Evolutionary conservation across 106 monocot species (phyloP).

Genomic region (Phalaenopsis aphrodite): DNA sequence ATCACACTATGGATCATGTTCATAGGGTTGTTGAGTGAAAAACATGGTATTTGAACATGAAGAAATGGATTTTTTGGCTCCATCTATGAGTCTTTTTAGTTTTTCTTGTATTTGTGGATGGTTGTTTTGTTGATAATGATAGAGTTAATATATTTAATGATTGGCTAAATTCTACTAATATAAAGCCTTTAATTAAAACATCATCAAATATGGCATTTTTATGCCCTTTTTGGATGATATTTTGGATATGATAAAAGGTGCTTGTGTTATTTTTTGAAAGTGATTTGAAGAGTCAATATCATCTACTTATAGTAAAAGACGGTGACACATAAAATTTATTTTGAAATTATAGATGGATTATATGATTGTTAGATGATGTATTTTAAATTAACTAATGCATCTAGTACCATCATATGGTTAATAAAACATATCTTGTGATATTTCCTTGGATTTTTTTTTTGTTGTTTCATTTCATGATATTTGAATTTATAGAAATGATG

Average conservation of each 20-base stretch:
- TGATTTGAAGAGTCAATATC: conserved; percentile 6
- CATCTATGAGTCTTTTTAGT: too few relatives aligned
- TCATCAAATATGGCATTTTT: neutral
- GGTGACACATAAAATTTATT: conserved; percentile 10
- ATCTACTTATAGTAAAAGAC: neutral
- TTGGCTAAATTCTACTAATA: too few relatives aligned
- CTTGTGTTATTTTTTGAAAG: conserved; percentile 5
- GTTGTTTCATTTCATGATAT: conserved; percentile 19
- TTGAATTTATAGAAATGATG: neutral
- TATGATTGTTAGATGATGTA: conserved; percentile 11
- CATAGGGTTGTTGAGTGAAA: too few relatives aligned
- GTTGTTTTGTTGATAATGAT: too few relatives aligned
- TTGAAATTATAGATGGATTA: conserved; percentile 5
- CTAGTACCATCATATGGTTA: conserved; percentile 1
- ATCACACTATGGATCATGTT: too few relatives aligned
- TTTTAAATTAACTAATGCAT: conserved; percentile 11
- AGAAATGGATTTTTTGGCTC: too few relatives aligned
- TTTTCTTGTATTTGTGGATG: too few relatives aligned
- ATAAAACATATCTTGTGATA: conserved; percentile 5
- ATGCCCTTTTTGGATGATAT: conserved; percentile 10
- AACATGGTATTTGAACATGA: too few relatives aligned
- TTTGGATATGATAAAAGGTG: conserved; percentile 4
- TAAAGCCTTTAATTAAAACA: conserved; percentile 12
- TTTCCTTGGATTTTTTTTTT: neutral
- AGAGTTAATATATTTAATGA: too few relatives aligned